These are phyloP conservation scores for Dactylellina drechsleri DNA, from an alignment of 2,329 filamentous ascomycete genomes.

Conservation along the genomic window DNA sequence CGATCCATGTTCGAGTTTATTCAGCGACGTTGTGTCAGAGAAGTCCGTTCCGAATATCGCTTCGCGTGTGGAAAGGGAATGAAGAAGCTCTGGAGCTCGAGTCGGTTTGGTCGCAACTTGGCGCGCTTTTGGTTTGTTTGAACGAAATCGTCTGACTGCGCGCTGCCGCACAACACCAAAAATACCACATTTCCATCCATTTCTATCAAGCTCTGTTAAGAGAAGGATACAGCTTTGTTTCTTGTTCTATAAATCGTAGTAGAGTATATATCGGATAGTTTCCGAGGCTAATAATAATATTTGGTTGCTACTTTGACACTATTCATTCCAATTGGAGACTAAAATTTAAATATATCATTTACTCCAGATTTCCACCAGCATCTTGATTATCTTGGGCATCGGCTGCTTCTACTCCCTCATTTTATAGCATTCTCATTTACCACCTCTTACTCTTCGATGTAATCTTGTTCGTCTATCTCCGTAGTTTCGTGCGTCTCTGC, in stretches of 20 bases:
- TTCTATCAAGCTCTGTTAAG: too few relatives aligned
- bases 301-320: too few relatives aligned
- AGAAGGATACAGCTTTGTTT: too few relatives aligned
- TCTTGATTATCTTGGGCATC: not conserved
- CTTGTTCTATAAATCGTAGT: too few relatives aligned
- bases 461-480: not conserved
- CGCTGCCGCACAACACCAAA: conserved; percentile 25
- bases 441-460: not conserved
- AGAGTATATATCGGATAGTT: too few relatives aligned
- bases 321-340: too few relatives aligned
- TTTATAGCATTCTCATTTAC: not conserved
- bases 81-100: conserved; percentile 11
- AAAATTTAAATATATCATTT: not conserved
- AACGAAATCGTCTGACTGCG: conserved; percentile 50
- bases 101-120: conserved; percentile 1
- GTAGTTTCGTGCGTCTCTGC: too few relatives aligned
- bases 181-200: conserved; percentile 24
- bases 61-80: conserved; percentile 20
- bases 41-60: not conserved
- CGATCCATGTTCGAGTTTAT: not conserved
- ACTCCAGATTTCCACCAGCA: not conserved
- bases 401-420: not conserved
- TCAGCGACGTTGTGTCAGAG: not conserved
- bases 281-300: too few relatives aligned
- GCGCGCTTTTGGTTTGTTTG: conserved; percentile 14